A percentile compares a stretch with the other conserved stretches of the same genome.
phyloP scores from a whole-genome alignment of 805 yeast genomes.

The Jamesozyma rosinii region DNA sequence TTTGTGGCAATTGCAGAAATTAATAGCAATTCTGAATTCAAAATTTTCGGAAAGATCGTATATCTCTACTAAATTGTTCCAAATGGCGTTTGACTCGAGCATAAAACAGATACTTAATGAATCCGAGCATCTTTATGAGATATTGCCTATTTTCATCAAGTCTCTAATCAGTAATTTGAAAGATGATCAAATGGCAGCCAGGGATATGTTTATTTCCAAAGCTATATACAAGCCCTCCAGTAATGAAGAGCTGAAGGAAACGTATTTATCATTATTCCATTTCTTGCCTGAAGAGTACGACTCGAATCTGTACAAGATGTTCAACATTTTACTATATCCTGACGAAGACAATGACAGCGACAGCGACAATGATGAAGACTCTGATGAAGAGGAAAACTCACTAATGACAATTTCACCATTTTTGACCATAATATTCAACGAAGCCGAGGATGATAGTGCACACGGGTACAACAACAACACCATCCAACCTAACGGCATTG shows the following conservation, averaged over 20 bases:
- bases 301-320: constrained; percentile 27
- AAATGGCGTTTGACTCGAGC: constrained; percentile 15
- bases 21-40: constrained; percentile 17
- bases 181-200: constrained; percentile 9
- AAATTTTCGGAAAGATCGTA: constrained; percentile 18
- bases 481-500: constrained; percentile 20
- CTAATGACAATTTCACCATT: constrained; percentile 22
- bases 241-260: constrained; percentile 15
- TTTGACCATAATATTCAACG: constrained; percentile 27
- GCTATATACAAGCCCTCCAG: constrained; percentile 20
- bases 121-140: constrained; percentile 24
- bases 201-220: constrained; percentile 20
- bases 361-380: background rate
- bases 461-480: constrained; percentile 2
- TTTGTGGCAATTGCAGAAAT: constrained; percentile 24
- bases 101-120: constrained; percentile 14
- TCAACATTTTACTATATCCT: constrained; percentile 24
- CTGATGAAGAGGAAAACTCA: constrained; percentile 15
- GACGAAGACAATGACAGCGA: constrained; percentile 9
- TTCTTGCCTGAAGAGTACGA: constrained; percentile 30
- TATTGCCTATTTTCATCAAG: constrained; percentile 24
- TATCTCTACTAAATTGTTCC: constrained; percentile 16
- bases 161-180: constrained; percentile 14
- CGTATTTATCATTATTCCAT: constrained; percentile 24
- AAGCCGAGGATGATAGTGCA: constrained; percentile 23